phyloP scores from a whole-genome alignment of 2,329 filamentous ascomycete genomes.

The Hyphodiscus sp. region DNA sequence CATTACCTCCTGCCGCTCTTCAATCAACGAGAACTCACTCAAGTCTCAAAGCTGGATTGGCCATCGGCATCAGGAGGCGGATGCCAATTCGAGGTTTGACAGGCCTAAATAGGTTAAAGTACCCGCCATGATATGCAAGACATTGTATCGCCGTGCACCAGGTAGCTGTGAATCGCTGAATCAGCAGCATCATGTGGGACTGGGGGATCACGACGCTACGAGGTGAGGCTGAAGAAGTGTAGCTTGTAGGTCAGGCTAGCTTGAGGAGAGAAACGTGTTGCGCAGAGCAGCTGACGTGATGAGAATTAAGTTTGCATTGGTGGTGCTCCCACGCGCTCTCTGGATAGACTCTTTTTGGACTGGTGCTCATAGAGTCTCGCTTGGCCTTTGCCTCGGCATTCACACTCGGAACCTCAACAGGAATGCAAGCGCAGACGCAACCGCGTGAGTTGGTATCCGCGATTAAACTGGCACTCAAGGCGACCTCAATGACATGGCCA shows the following conservation, averaged over 20 bases:
- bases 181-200: neutral
- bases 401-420: neutral
- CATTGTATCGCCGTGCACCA: neutral
- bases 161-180: conserved; percentile 2
- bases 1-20: neutral
- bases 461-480: conserved; percentile 13
- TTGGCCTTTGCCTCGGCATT: neutral
- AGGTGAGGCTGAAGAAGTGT: neutral
- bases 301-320: neutral
- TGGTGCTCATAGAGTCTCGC: neutral
- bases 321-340: neutral
- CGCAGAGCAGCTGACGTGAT: neutral
- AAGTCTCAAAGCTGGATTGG: neutral
- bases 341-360: neutral
- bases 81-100: neutral
- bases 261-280: neutral
- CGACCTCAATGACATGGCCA: conserved; percentile 24
- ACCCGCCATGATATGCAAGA: neutral
- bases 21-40: neutral
- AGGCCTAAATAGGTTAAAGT: neutral
- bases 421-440: neutral
- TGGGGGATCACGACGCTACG: neutral
- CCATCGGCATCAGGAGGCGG: neutral
- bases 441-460: neutral
- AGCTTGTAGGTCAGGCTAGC: neutral